Evolutionary conservation across 805 yeast species (phyloP).

Genomic region (Kregervanrija pseudodelftensis): DNA sequence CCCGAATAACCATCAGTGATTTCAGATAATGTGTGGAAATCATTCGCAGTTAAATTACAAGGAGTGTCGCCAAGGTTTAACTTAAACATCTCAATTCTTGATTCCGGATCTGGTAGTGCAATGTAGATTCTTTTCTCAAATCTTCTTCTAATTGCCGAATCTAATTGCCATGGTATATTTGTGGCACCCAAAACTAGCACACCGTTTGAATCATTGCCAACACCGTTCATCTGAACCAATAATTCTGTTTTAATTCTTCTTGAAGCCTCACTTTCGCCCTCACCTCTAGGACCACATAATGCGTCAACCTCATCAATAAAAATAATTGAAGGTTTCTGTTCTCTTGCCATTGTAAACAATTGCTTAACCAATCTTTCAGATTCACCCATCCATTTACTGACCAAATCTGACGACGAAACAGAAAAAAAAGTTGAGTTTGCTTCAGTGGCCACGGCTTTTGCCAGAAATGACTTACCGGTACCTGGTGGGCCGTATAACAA

Average conservation of each 20-base stretch:
- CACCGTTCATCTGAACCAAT: slow-evolving; percentile 98
- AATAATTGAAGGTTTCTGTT: slow-evolving; percentile 89
- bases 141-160: slow-evolving; percentile 94
- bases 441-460: slow-evolving; percentile 98
- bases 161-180: slow-evolving; percentile 97
- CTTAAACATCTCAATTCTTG: slow-evolving; percentile 90
- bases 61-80: slow-evolving; percentile 88
- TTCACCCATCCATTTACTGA: slow-evolving; percentile 99
- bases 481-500: slow-evolving; percentile 92
- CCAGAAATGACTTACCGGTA: slow-evolving; percentile 94
- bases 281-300: slow-evolving; percentile 95
- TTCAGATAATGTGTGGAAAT: slow-evolving; percentile 71
- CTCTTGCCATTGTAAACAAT: slow-evolving; percentile 91
- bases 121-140: slow-evolving; percentile 94
- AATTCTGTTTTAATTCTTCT: slow-evolving; percentile 94
- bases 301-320: slow-evolving; percentile 99
- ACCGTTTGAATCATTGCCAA: slow-evolving; percentile 89
- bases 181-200: slow-evolving; percentile 96
- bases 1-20: slow-evolving; percentile 98
- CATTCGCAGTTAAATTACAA: slow-evolving; percentile 65
- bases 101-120: slow-evolving; percentile 89
- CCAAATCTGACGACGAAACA: slow-evolving; percentile 92
- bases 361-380: slow-evolving; percentile 94
- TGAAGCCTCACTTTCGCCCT: slow-evolving; percentile 94
- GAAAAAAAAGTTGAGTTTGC: slow-evolving; percentile 96